These are phyloP conservation scores for Huntiella decipiens DNA, from an alignment of 2,329 filamentous ascomycete species.

Conservation along the genomic window DNA sequence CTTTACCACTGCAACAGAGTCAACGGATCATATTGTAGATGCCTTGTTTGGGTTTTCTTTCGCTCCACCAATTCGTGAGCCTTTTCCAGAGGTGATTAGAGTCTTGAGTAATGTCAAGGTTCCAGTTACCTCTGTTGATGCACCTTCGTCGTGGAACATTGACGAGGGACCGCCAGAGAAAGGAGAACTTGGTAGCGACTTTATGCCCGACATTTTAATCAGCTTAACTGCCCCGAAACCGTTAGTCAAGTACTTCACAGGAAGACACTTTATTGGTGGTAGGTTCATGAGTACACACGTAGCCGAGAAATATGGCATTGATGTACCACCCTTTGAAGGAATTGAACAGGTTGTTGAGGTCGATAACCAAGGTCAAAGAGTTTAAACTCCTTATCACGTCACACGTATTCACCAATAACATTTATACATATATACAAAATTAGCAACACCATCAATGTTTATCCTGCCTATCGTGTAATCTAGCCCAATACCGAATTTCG, in stretches of 20 bases:
- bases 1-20: slow-evolving; percentile 46
- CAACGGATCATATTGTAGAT: slow-evolving; percentile 69
- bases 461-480: too few species aligned
- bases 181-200: slow-evolving; percentile 57
- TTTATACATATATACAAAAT: too few species aligned
- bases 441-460: too few species aligned
- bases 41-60: slow-evolving; percentile 96
- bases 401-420: too few species aligned
- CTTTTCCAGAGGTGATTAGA: slow-evolving; percentile 66
- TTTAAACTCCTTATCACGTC: background rate
- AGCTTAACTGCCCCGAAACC: slow-evolving; percentile 91
- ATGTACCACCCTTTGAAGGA: slow-evolving; percentile 66
- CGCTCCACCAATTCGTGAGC: slow-evolving; percentile 76
- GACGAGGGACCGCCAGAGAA: slow-evolving; percentile 54
- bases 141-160: slow-evolving; percentile 88
- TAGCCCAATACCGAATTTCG: too few species aligned
- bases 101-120: slow-evolving; percentile 53
- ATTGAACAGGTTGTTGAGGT: slow-evolving; percentile 82
- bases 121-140: slow-evolving; percentile 77
- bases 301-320: slow-evolving; percentile 69
- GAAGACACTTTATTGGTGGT: slow-evolving; percentile 82
- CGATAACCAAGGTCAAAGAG: slow-evolving; percentile 13
- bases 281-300: slow-evolving; percentile 62
- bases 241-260: slow-evolving; percentile 62
- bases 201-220: slow-evolving; percentile 63